These are phyloP conservation scores for Deinandra increscens DNA, from an alignment of 129 eudicot genomes.

Conservation along the genomic window DNA sequence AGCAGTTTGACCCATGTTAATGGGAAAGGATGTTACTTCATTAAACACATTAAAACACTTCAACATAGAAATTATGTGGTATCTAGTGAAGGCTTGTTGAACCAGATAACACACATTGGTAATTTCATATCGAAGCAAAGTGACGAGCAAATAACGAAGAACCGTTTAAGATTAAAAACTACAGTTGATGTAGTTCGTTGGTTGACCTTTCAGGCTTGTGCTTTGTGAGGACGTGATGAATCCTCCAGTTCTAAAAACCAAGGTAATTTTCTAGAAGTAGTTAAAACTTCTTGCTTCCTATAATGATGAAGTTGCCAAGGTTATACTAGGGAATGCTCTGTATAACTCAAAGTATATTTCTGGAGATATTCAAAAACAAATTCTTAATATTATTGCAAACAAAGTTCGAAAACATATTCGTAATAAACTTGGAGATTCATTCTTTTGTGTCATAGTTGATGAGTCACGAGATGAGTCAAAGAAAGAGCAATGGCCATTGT, in stretches of 20 bases:
- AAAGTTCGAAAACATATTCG: background rate
- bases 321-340: no score
- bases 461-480: background rate
- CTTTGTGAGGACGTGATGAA: no score
- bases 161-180: background rate
- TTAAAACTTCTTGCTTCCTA: background rate
- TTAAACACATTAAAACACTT: no score
- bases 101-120: no score
- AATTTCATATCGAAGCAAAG: background rate
- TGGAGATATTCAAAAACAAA: conserved; percentile 11
- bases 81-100: no score
- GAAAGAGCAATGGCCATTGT: conserved; percentile 22
- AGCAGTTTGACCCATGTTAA: no score
- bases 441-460: conserved; percentile 1
- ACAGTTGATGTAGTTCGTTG: background rate
- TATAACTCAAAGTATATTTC: conserved; percentile 13
- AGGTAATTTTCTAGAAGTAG: no score
- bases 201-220: background rate
- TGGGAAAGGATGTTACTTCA: no score
- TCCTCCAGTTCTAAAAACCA: no score
- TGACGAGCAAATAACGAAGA: background rate
- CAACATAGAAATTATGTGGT: no score
- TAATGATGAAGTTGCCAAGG: conserved; percentile 12
- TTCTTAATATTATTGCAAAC: conserved; percentile 13
- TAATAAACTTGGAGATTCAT: background rate